phyloP scores from a whole-genome alignment of 1,284 basidiomycete species.

The Moniliella sp. region DNA sequence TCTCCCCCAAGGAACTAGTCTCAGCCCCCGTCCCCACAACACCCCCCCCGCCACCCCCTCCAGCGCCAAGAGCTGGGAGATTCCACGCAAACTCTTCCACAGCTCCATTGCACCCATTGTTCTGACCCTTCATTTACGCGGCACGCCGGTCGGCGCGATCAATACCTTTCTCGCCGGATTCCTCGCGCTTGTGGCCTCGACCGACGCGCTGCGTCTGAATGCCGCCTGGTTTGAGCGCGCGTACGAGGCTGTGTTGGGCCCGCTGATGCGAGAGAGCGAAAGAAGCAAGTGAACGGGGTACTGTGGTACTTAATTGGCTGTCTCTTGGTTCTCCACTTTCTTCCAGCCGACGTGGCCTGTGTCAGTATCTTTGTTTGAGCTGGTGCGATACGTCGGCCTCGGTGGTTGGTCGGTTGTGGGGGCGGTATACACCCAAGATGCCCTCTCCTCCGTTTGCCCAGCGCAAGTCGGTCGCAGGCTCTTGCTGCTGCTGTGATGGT shows the following conservation, averaged over 20 bases:
- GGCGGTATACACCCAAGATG: constrained; percentile 52
- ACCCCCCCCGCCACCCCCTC: too few relatives aligned
- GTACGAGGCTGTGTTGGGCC: constrained; percentile 59
- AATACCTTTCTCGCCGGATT: constrained; percentile 47
- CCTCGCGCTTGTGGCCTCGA: constrained; percentile 49
- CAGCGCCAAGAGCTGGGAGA: constrained; percentile 42
- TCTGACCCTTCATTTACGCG: constrained; percentile 45
- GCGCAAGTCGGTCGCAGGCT: constrained; percentile 71
- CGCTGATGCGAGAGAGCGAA: constrained; percentile 82
- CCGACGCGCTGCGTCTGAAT: constrained; percentile 58
- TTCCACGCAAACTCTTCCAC: constrained; percentile 73
- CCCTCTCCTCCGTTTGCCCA: constrained; percentile 55
- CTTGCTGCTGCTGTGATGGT: constrained; percentile 62
- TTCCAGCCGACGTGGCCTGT: constrained; percentile 29
- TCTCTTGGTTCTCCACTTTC: constrained; percentile 51
- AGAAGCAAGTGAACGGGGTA: constrained; percentile 50
- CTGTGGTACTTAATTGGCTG: constrained; percentile 89
- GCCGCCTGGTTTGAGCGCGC: constrained; percentile 48
- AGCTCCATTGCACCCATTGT: constrained; percentile 52
- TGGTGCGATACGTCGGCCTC: constrained; percentile 81
- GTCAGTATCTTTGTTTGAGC: too few relatives aligned
- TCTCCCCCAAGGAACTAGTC: too few relatives aligned
- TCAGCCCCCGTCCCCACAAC: too few relatives aligned
- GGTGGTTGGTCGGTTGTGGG: constrained; percentile 68
- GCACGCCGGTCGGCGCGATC: constrained; percentile 39